These are phyloP conservation scores for Neospora caninum DNA, from an alignment of 169 alveolate species.

Conservation along the genomic window DNA sequence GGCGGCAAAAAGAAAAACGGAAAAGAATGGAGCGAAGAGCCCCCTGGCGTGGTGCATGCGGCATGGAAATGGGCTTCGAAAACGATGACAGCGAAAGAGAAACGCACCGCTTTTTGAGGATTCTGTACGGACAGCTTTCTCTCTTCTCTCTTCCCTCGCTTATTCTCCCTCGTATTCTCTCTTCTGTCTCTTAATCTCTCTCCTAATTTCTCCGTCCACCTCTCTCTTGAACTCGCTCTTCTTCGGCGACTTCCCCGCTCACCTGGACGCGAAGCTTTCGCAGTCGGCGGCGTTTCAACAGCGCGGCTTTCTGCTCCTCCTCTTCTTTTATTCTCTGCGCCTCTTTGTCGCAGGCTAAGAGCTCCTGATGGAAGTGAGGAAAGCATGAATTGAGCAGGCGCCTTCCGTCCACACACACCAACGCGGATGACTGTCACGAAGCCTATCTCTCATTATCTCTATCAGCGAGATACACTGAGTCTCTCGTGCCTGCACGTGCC, in stretches of 20 bases:
- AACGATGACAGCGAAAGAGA: too few species aligned
- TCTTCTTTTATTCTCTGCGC: slow-evolving; percentile 4
- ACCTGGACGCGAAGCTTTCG: slow-evolving; percentile 34
- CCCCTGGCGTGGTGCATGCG: too few species aligned
- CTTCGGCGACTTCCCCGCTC: not conserved
- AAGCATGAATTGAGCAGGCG: not conserved
- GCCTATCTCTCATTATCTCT: too few species aligned
- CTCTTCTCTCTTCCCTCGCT: not conserved
- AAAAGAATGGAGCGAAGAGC: not conserved
- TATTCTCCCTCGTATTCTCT: not conserved
- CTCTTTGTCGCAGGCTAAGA: not conserved
- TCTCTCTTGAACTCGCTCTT: not conserved
- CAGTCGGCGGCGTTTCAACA: not conserved
- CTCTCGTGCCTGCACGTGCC: too few species aligned
- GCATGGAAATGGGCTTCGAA: too few species aligned
- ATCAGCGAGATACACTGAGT: too few species aligned
- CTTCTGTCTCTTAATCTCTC: not conserved
- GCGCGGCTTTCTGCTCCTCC: not conserved
- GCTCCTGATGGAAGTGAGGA: not conserved
- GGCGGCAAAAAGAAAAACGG: not conserved
- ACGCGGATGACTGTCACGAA: too few species aligned
- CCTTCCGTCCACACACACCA: not conserved
- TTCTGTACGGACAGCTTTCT: too few species aligned
- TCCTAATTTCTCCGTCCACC: not conserved
- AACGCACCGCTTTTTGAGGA: too few species aligned